Percentiles rank a stretch among this genome's conserved stretches.
phyloP scores from a whole-genome alignment of 192 early-diverging fungal genomes.

The Coemansia sp. region DNA sequence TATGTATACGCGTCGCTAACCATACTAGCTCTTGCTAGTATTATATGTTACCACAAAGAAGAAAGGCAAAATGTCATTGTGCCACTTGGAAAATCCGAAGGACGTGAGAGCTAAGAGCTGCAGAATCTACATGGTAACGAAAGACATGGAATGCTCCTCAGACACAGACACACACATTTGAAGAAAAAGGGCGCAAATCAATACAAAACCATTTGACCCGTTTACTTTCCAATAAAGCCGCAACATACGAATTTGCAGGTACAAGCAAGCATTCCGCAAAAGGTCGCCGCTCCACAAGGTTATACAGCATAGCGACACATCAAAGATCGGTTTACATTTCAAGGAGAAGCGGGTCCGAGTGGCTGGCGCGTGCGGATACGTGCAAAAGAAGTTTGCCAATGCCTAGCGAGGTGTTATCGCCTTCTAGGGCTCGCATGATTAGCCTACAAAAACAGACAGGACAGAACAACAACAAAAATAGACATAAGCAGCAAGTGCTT shows the following conservation, averaged over 20 bases:
- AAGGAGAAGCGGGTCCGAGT: constrained; percentile 17
- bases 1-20: too few relatives aligned
- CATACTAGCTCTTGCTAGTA: too few relatives aligned
- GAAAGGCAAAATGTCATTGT: too few relatives aligned
- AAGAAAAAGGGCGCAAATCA: neutral
- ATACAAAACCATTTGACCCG: neutral
- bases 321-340: constrained; percentile 28
- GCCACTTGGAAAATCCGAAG: too few relatives aligned
- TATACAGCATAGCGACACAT: neutral
- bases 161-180: constrained; percentile 4
- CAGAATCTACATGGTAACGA: neutral
- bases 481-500: neutral
- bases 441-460: constrained; percentile 17
- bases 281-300: neutral
- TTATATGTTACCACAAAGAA: too few relatives aligned
- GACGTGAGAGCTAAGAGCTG: neutral
- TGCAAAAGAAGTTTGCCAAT: neutral
- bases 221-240: neutral
- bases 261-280: neutral
- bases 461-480: neutral
- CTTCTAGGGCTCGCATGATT: constrained; percentile 2
- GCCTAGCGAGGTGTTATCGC: neutral
- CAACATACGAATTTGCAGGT: neutral
- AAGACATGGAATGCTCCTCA: neutral
- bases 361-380: constrained; percentile 7